Conservation (phyloP, 225 moss, liverwort and hornwort genomes). For the Polytrichum formosum region DNA sequence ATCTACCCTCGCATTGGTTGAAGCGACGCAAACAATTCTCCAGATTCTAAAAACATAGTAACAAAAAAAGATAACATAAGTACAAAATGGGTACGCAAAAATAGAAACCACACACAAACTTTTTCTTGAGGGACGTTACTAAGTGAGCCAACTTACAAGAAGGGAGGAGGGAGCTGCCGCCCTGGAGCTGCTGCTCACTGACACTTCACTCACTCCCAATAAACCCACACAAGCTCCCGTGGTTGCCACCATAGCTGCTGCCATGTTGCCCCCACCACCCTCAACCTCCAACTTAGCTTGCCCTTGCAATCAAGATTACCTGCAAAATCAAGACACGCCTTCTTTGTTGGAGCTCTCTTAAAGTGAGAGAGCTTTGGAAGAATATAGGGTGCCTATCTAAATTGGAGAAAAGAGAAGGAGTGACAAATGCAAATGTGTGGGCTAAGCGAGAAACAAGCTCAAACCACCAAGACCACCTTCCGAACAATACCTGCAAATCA, state of each 20-base stretch:
- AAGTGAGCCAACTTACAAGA: neutral
- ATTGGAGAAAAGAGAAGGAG: no score
- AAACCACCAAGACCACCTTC: no score
- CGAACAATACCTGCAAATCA: no score
- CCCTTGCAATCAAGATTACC: neutral
- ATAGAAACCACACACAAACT: neutral
- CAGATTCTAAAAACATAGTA: neutral
- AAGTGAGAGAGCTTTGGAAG: no score
- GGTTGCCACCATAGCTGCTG: neutral
- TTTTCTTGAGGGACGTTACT: neutral
- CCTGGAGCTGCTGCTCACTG: neutral
- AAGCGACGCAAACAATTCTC: neutral
- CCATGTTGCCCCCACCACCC: neutral
- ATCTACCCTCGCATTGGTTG: neutral
- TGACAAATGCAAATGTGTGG: no score
- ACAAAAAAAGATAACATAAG: neutral
- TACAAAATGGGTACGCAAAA: neutral
- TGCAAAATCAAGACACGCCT: no score
- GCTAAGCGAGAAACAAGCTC: no score
- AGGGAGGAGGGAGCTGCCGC: slow-evolving; percentile 2
- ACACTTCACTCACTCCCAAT: neutral
- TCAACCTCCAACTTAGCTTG: neutral
- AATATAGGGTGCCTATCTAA: no score
- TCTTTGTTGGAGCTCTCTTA: no score
- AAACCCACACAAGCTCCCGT: neutral